Percentiles rank a stretch among this genome's conserved stretches.
Evolutionary conservation across 345 rosid genomes (phyloP).

Genomic region (Salix viminalis): DNA sequence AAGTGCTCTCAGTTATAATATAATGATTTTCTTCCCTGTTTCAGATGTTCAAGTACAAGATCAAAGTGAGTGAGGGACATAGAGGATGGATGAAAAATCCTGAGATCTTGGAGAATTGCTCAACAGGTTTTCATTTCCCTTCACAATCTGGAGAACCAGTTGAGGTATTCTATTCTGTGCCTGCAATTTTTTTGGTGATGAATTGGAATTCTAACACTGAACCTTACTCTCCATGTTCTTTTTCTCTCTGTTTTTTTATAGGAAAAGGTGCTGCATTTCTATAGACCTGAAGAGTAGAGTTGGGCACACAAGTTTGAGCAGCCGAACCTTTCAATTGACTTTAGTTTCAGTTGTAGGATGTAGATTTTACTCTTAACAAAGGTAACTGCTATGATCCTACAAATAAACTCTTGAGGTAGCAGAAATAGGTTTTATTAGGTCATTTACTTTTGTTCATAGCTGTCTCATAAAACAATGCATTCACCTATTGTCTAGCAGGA

Average conservation of each 20-base stretch:
- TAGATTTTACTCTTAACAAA: conserved; percentile 11
- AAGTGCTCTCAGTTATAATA: background rate
- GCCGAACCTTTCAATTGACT: conserved; percentile 8
- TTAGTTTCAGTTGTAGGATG: conserved; percentile 3
- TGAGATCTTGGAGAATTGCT: conserved; percentile 67
- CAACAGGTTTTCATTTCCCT: conserved; percentile 74
- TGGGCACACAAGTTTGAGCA: background rate
- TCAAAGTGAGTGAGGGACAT: conserved; percentile 68
- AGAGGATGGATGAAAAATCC: conserved; percentile 90
- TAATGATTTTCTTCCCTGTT: conserved; percentile 8
- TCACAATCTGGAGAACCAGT: conserved; percentile 28
- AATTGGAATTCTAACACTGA: background rate
- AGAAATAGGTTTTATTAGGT: conserved; percentile 7
- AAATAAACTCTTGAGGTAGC: background rate
- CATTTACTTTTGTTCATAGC: conserved; percentile 20
- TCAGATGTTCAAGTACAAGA: conserved; percentile 73
- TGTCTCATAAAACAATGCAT: too few species aligned
- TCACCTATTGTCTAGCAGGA: too few species aligned
- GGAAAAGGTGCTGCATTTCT: conserved; percentile 75
- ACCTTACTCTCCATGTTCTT: background rate
- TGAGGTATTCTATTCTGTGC: conserved; percentile 40
- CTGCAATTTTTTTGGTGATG: background rate
- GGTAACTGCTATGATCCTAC: conserved; percentile 2
- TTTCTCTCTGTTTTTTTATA: conserved; percentile 16
- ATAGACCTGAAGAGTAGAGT: conserved; percentile 37